Base-by-base conservation (phyloP, 371 early-diverging fungal genomes). In the Saksenaea vasiformis region DNA sequence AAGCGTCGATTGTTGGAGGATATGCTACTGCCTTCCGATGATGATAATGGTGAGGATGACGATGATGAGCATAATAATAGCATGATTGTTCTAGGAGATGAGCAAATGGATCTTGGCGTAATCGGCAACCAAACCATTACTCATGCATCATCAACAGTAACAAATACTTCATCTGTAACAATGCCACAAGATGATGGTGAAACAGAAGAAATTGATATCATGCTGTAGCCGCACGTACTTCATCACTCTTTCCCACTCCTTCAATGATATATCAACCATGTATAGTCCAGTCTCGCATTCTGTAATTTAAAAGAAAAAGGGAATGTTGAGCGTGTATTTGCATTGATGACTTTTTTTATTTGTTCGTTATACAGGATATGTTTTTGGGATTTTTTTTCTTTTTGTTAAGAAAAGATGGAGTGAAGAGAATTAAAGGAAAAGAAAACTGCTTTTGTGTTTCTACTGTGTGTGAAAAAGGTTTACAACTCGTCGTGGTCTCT, bases 401-500 rank as follows among this genome's bases (percentile, higher is more conserved):
- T 47, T 8, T 44, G 44, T 14, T 47, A 22, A 47, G 22, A 22
- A 47, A 47, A 22, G 51, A 22, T 22, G 22, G n/a, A 47, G 51
- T 22, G 19, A 22, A 47, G 22, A 47, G 22, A 41, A 5, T 41
- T n/a, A 17, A 17, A 17, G 43, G 15, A 17, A 47, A 47, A 47
- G 10, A 22, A 22, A 47, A 47, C 22, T 47, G 51, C 10, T n/a
- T 47, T 47, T 47, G 51, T 19, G 24, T 47, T 47, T 47, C 51
- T 47, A 47, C 51, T 19, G 22, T 47, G 17, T 8, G n/a, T 39
- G 51, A 47, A 3, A 22, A 47, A n/a, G n/a, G 59, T 78, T 86
- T 87, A 89, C 77, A 89, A 77, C 78, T 89, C 93, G 72, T 93
- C 92, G 78, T 91, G 92, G 67, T 81, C 85, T 58, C 79, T 76